phyloP scores from a whole-genome alignment of 495 filamentous ascomycete species.

The Penicillium dipodomyicola region DNA sequence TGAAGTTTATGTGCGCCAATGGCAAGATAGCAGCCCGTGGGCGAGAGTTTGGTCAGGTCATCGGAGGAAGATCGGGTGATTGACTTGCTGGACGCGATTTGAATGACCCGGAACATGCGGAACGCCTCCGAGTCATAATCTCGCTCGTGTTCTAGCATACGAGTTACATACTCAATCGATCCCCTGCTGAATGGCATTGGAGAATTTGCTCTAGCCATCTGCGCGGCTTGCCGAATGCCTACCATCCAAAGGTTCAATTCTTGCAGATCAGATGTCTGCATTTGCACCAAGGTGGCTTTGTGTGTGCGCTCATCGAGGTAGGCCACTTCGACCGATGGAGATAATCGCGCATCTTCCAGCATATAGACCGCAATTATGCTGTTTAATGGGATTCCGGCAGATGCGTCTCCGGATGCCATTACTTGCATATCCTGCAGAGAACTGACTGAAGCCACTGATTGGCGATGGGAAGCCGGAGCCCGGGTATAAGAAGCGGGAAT shows the following conservation, averaged over 20 bases:
- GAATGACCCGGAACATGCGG: conserved; percentile 80
- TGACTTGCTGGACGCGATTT: conserved; percentile 61
- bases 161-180: conserved; percentile 62
- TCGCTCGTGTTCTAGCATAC: conserved; percentile 63
- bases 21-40: conserved; percentile 77
- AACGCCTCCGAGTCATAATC: conserved; percentile 69
- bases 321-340: conserved; percentile 75
- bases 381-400: conserved; percentile 60
- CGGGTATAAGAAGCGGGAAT: conserved; percentile 47
- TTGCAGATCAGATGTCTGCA: conserved; percentile 69
- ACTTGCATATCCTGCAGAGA: conserved; percentile 63
- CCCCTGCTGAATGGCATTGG: conserved; percentile 56
- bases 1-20: conserved; percentile 83
- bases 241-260: conserved; percentile 76
- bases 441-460: conserved; percentile 57
- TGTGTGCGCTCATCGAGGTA: conserved; percentile 70
- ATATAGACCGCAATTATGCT: conserved; percentile 76
- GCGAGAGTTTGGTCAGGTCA: conserved; percentile 69
- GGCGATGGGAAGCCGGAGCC: conserved; percentile 41
- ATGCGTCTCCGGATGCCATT: conserved; percentile 46
- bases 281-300: conserved; percentile 57
- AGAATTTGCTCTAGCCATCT: conserved; percentile 52
- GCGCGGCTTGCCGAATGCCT: conserved; percentile 60
- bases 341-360: conserved; percentile 74
- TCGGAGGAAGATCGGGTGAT: conserved; percentile 68